Evolutionary conservation across 2,329 filamentous ascomycete species (phyloP).

Genomic region (Nannizziopsis barbatae): DNA sequence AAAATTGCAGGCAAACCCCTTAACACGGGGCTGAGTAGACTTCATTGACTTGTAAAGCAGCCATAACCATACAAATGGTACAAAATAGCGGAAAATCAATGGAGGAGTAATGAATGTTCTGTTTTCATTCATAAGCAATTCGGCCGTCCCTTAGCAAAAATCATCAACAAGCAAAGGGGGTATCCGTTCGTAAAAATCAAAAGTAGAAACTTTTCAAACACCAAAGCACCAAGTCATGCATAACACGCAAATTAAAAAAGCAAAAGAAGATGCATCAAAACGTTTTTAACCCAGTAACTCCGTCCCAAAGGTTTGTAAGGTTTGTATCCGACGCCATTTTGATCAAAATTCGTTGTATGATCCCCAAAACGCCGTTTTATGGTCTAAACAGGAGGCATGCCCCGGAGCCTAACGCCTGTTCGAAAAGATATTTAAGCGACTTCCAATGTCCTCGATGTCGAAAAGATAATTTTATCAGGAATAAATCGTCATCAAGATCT

Average conservation of each 20-base stretch:
- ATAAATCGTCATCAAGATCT: background rate
- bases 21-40: background rate
- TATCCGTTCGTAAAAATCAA: conserved; percentile 3
- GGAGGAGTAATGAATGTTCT: background rate
- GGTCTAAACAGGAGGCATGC: conserved; percentile 1
- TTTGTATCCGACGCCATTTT: background rate
- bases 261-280: no score
- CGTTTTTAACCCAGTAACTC: background rate
- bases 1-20: background rate
- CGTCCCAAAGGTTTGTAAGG: background rate
- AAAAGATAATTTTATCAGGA: conserved; percentile 4
- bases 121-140: background rate
- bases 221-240: no score
- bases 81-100: no score
- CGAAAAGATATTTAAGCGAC: background rate
- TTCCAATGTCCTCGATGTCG: background rate
- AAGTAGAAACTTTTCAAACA: no score
- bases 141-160: background rate
- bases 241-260: no score
- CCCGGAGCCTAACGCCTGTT: background rate
- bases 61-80: background rate
- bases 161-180: background rate
- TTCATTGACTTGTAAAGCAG: background rate
- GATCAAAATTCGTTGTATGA: background rate
- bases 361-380: conserved; percentile 2